Base-by-base conservation (phyloP, 345 rosid genomes). In the Dimocarpus longan region DNA sequence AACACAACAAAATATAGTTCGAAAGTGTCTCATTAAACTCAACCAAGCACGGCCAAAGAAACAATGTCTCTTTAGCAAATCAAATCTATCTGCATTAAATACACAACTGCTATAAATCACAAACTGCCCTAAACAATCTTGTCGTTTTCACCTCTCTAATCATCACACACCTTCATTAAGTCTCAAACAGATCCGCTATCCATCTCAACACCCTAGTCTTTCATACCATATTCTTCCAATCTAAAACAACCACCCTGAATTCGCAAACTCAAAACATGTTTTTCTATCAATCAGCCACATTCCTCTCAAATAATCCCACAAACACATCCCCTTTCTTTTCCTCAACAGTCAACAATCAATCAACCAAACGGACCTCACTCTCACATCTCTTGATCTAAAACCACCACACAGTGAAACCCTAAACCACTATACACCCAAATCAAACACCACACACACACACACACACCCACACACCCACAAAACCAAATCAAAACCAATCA, bases 371-470 rank as follows among this genome's bases (percentile, higher is more conserved):
- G 40, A 66, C 12, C 63, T 28, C 62, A 28, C 10, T 56, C 43
- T 50, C 0, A 22, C 26, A 21, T 26, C 13, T 67, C 54, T 18
- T 19, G 56, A 48, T 71, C 64, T 22, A 76, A 32, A 28, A 57
- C 8, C 60, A 57, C 8, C 60, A 15, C 44, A 52, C 44, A 39
- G 54, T 1, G 74, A 77, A 78, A 77, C 78, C 77, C 75, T 81
- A 76, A 78, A 37, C 46, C 52, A 66, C 74, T 11, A 67, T 80
- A 79, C 76, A 78, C 74, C 80, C 37, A 78, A 60, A 42, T 56
- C 24, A 24, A n/a, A 12, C 76, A 10, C 28, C 72, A 59, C 54
- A n/a, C 18, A 60, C 73, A 57, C 40, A 48, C 72, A 59, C 54
- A 18, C 18, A 60, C 73, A 42, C 40, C 50, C 37, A 32, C 13